Conservation (phyloP, 306 rosid species). For the Prunus kanzakura region DNA sequence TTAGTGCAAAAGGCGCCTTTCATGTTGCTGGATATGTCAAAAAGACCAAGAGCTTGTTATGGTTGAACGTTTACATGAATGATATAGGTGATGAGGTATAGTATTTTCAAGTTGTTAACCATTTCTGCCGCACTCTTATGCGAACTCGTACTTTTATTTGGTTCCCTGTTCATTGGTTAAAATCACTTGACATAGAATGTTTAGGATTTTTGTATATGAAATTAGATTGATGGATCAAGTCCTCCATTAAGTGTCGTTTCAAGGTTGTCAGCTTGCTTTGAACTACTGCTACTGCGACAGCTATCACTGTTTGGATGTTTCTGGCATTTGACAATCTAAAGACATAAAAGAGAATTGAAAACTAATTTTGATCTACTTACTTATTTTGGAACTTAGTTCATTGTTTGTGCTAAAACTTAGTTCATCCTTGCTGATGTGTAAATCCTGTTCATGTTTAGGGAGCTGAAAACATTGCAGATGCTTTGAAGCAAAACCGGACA, state of each 20-base stretch:
- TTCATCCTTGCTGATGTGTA: background rate
- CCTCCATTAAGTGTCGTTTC: background rate
- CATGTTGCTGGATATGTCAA: conserved; percentile 75
- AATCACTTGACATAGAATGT: background rate
- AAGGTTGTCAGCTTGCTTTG: background rate
- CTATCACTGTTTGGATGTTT: background rate
- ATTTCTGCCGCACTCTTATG: conserved; percentile 1
- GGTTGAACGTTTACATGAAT: conserved; percentile 92
- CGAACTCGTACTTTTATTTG: background rate
- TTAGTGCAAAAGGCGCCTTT: conserved; percentile 78
- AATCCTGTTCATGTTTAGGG: conserved; percentile 48
- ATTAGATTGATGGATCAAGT: background rate
- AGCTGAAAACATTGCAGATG: conserved; percentile 77
- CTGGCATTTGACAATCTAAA: background rate
- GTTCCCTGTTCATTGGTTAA: background rate
- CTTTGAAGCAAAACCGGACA: conserved; percentile 85
- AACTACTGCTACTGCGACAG: background rate
- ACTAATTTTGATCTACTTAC: background rate
- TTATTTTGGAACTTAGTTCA: background rate
- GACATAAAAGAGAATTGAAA: background rate
- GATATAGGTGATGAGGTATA: conserved; percentile 95
- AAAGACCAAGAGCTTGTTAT: conserved; percentile 67
- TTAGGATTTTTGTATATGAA: background rate
- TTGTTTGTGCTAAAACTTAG: background rate
- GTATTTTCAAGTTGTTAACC: conserved; percentile 13